phyloP scores from a whole-genome alignment of 768 basidiomycete species.

The Baorangia bicolor region DNA sequence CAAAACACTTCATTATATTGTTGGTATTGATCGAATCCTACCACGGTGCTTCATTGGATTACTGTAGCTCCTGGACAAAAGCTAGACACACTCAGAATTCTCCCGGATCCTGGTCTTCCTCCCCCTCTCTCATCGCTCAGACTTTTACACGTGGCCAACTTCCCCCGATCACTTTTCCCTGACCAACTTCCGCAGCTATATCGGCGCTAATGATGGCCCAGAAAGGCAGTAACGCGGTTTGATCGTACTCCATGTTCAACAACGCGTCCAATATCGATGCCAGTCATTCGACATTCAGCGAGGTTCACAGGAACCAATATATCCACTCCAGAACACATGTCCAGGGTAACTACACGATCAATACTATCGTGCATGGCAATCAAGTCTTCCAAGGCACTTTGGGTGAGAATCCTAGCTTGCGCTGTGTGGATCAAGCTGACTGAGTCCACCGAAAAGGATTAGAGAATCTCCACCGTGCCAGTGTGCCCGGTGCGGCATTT shows the following conservation, averaged over 20 bases:
- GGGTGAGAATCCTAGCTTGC: constrained; percentile 3
- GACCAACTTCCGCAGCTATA: too few species aligned
- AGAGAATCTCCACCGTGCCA: constrained; percentile 11
- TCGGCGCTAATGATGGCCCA: too few species aligned
- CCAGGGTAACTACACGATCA: constrained; percentile 13
- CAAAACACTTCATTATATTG: too few species aligned
- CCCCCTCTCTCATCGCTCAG: too few species aligned
- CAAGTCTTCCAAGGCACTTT: constrained; percentile 12
- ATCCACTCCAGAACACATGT: constrained; percentile 5
- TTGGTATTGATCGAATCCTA: too few species aligned
- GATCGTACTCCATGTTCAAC: constrained; percentile 14
- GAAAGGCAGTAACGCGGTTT: too few species aligned
- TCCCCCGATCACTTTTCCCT: too few species aligned
- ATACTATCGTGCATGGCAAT: constrained; percentile 22
- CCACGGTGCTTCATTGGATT: too few species aligned
- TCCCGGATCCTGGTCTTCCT: too few species aligned
- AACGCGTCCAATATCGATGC: constrained; percentile 19
- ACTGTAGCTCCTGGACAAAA: too few species aligned
- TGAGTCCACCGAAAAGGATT: constrained; percentile 7
- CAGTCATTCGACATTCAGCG: constrained; percentile 22
- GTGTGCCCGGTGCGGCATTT: constrained; percentile 14
- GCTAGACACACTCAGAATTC: too few species aligned
- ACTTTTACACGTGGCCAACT: too few species aligned
- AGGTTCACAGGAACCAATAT: constrained; percentile 19
- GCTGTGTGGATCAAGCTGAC: neutral